Percentiles rank a stretch among this genome's conserved stretches.
These are phyloP conservation scores for Arabidopsis hybrid DNA, from an alignment of 441 rosid genomes.

Conservation along the genomic window DNA sequence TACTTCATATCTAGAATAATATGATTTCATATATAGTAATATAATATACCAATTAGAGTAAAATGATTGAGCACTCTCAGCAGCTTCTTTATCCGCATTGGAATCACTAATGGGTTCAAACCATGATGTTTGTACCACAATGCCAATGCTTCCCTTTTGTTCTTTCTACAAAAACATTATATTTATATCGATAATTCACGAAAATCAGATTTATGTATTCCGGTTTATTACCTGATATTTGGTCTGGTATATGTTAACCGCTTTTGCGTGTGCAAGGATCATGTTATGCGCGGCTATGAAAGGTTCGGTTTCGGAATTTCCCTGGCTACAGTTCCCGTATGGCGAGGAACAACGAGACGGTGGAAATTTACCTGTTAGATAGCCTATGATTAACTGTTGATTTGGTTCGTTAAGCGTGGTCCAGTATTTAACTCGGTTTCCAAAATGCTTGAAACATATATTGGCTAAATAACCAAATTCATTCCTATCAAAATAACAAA, in stretches of 20 bases:
- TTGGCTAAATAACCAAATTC: conserved; percentile 68
- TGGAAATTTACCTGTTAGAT: conserved; percentile 57
- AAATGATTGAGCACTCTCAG: conserved; percentile 11
- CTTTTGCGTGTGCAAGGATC: conserved; percentile 78
- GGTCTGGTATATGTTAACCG: conserved; percentile 56
- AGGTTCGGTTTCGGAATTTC: conserved; percentile 76
- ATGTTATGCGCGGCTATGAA: conserved; percentile 73
- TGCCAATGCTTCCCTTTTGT: conserved; percentile 70
- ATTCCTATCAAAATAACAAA: conserved; percentile 46
- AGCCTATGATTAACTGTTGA: conserved; percentile 47
- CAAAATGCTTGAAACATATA: conserved; percentile 64
- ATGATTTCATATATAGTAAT: neutral
- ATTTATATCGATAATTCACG: neutral
- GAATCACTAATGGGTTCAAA: conserved; percentile 69
- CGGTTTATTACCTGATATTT: conserved; percentile 64
- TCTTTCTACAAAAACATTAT: conserved; percentile 45
- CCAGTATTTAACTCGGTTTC: conserved; percentile 74
- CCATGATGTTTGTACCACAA: conserved; percentile 61
- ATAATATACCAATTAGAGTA: conserved; percentile 7
- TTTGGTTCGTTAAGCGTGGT: conserved; percentile 74
- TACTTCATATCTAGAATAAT: neutral
- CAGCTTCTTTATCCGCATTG: conserved; percentile 13
- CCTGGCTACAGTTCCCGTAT: conserved; percentile 64
- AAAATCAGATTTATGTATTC: neutral
- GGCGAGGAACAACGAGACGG: conserved; percentile 66